Evolutionary conservation across 805 yeast genomes (phyloP).

Genomic region (Wickerhamiella allomyrinae): DNA sequence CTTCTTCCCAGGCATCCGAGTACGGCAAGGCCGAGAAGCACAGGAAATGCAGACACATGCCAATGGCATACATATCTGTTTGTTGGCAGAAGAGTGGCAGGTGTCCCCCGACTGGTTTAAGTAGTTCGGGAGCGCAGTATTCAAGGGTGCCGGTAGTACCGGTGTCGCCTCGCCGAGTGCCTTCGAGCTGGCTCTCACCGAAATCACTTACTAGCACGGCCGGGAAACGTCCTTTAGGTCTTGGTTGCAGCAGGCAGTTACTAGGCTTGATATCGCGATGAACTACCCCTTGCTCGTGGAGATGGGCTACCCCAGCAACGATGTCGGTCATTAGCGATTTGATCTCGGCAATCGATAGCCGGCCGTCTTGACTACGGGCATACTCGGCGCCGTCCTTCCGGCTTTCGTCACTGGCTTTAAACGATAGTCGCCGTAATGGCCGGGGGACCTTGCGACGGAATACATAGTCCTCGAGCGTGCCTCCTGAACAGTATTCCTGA

Average conservation of each 20-base stretch:
- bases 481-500: constrained; percentile 82
- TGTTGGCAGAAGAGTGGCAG: constrained; percentile 49
- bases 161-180: constrained; percentile 47
- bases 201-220: constrained; percentile 72
- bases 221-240: constrained; percentile 32
- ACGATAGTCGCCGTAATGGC: neutral
- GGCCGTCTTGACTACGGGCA: neutral
- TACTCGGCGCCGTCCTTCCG: neutral
- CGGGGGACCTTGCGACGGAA: constrained; percentile 25
- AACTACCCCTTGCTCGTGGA: constrained; percentile 63
- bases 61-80: constrained; percentile 72
- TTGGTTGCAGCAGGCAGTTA: constrained; percentile 46
- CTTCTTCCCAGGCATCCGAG: constrained; percentile 16
- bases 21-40: constrained; percentile 65
- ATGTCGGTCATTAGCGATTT: constrained; percentile 54
- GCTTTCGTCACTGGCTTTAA: neutral
- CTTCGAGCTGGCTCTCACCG: constrained; percentile 74
- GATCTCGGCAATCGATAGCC: constrained; percentile 45
- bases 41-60: constrained; percentile 64
- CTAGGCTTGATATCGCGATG: constrained; percentile 86
- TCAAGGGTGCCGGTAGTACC: constrained; percentile 85
- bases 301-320: constrained; percentile 58
- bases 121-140: constrained; percentile 74
- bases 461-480: constrained; percentile 62
- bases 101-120: constrained; percentile 27